Evolutionary conservation across 768 basidiomycete species (phyloP).

Genomic region (Suillus hirtellus): DNA sequence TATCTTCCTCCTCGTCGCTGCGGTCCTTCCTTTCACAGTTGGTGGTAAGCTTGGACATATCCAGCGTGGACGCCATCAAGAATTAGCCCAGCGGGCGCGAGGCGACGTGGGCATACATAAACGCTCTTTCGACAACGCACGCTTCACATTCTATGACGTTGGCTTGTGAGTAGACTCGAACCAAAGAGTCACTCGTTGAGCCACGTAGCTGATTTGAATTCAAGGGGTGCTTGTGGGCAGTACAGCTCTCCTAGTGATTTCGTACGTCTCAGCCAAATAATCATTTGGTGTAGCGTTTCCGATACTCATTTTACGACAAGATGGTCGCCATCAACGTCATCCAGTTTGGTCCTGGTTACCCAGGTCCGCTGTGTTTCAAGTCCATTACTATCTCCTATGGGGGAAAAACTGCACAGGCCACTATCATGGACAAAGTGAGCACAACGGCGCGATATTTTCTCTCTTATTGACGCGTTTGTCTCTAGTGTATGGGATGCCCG

Average conservation of each 20-base stretch:
- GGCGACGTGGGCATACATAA: constrained; percentile 37
- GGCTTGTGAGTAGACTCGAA: constrained; percentile 41
- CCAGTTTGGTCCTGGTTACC: constrained; percentile 60
- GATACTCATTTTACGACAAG: constrained; percentile 38
- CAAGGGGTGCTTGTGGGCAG: constrained; percentile 57
- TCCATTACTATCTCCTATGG: constrained; percentile 58
- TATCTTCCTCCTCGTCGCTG: constrained; percentile 37
- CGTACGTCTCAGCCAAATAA: constrained; percentile 29
- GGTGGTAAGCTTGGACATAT: constrained; percentile 24
- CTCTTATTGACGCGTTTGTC: constrained; percentile 6
- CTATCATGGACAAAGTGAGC: constrained; percentile 60
- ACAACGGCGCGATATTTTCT: background rate
- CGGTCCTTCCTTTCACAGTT: constrained; percentile 35
- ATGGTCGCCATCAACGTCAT: constrained; percentile 29
- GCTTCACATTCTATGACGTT: constrained; percentile 56
- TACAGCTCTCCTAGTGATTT: constrained; percentile 40
- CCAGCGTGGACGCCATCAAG: constrained; percentile 40
- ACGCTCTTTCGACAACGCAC: constrained; percentile 36
- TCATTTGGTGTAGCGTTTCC: constrained; percentile 34
- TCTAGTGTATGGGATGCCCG: constrained; percentile 66
- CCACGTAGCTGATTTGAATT: constrained; percentile 7
- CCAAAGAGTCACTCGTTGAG: constrained; percentile 11
- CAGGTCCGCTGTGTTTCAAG: constrained; percentile 64
- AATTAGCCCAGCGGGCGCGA: constrained; percentile 46
- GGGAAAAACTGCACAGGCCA: constrained; percentile 55